Evolutionary conservation across 1,139 yeast genomes (phyloP).

Genomic region (Nadsonia commutata): DNA sequence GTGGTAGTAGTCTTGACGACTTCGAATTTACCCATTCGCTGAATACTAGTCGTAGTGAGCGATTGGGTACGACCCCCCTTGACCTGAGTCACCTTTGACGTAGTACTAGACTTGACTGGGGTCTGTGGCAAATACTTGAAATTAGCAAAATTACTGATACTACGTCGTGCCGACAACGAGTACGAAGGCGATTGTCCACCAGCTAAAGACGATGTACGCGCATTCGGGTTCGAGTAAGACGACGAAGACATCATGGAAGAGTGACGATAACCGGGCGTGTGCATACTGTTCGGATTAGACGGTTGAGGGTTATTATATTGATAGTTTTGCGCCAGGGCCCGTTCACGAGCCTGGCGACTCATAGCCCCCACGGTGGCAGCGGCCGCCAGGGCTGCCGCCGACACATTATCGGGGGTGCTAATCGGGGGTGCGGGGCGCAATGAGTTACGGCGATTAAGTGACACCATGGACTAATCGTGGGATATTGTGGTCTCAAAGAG

Average conservation of each 20-base stretch:
- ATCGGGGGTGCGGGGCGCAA: not conserved
- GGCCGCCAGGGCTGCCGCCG: not conserved
- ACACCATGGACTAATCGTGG: not conserved
- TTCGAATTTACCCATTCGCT: slow-evolving; percentile 25
- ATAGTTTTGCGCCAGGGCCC: not conserved
- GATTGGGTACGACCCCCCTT: slow-evolving; percentile 13
- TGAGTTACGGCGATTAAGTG: not conserved
- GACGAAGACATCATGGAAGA: not conserved
- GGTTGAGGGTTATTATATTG: too few relatives aligned
- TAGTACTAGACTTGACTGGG: not conserved
- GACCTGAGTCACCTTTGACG: not conserved
- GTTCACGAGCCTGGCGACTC: not conserved
- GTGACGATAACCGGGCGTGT: too few relatives aligned
- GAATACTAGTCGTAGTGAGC: slow-evolving; percentile 25
- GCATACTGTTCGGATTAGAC: too few relatives aligned
- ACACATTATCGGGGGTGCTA: not conserved
- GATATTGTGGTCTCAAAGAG: too few relatives aligned
- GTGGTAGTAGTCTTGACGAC: slow-evolving; percentile 22
- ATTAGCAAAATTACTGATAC: not conserved
- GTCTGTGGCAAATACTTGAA: not conserved
- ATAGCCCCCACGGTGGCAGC: not conserved
- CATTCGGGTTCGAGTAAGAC: not conserved
- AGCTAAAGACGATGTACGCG: not conserved
- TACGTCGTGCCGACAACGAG: not conserved
- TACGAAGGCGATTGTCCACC: not conserved